Base-by-base conservation (phyloP, 2,329 filamentous ascomycete species). In the Paraconiothyrium brasiliense region DNA sequence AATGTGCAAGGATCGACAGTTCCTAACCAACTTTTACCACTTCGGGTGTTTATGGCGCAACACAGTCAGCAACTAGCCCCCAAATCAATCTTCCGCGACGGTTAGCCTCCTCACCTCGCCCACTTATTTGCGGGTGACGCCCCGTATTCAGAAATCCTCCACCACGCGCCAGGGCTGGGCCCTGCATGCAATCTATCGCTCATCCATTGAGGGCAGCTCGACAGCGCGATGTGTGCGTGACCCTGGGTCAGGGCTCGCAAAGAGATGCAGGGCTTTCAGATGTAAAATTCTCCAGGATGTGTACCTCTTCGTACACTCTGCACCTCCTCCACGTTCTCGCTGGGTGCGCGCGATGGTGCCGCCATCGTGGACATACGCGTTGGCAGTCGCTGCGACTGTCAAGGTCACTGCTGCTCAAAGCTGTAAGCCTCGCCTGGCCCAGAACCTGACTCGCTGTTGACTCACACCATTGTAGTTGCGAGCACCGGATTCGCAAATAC, bases 141-240 rank as follows among this genome's bases (percentile, higher is more conserved):
- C 39, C 51, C 27, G 51, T 13, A 30, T 54, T 2, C 51, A 52
- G 49, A 35, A 41, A 54, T 37, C 22, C 22, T 48, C 44, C 44
- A 48, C 14, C 9, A 37, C 16, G 44, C 37, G 20, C 22, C 37
- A 43, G 8, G 51, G 22, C 54, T 57, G 13, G n/a, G 54, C 54
- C 20, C 11, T 27, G 43, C 32, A 30, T 14, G 37, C 52, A 55
- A 55, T 55, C 34, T 32, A 46, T 47, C 2, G 39, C 27, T 44
- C n/a, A 22, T 32, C 52, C 41, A 37, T 13, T 54, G 54, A 30
- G 30, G 41, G 54, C 41, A 57, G 43, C 24, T 44, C 22, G 39
- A 43, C 24, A 32, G 27, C 27, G 39, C 11, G 20, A 5, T n/a
- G 20, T 52, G 43, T 55, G 27, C 7, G 32, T 14, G 30, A 35